A percentile compares a stretch with the other conserved stretches of the same genome.
These are phyloP conservation scores for Leishmania guyanensis DNA, from an alignment of 208 protist species.

Conservation along the genomic window DNA sequence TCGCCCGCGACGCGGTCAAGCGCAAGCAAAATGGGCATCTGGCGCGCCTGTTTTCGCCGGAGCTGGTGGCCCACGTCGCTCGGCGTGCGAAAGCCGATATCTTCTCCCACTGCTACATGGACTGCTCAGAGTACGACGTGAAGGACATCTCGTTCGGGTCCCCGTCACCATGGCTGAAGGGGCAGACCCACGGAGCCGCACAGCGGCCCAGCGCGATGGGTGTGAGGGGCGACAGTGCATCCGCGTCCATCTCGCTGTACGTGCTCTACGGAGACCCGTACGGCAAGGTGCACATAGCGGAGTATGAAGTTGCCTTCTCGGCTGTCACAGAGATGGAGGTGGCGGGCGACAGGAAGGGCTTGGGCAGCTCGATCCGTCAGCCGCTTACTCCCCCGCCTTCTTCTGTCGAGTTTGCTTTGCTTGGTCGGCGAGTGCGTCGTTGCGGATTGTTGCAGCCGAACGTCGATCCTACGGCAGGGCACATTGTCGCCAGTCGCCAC, in stretches of 20 bases:
- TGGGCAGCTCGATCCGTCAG: neutral
- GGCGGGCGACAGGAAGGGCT: neutral
- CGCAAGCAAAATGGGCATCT: conserved; percentile 24
- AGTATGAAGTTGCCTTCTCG: conserved; percentile 35
- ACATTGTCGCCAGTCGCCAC: conserved; percentile 41
- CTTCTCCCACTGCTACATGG: conserved; percentile 47
- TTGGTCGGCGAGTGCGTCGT: conserved; percentile 12
- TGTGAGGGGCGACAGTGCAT: neutral
- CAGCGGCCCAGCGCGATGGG: conserved; percentile 5
- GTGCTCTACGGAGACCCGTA: conserved; percentile 72
- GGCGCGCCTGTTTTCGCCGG: conserved; percentile 25
- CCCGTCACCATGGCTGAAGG: neutral
- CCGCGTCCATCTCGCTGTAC: conserved; percentile 32
- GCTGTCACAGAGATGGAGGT: neutral
- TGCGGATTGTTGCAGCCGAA: conserved; percentile 48
- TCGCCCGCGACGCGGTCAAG: conserved; percentile 29
- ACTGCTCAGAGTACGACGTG: conserved; percentile 73
- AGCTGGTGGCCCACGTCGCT: conserved; percentile 14
- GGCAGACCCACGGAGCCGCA: neutral
- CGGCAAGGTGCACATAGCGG: conserved; percentile 66
- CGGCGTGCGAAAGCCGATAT: conserved; percentile 10
- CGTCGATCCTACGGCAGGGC: conserved; percentile 58
- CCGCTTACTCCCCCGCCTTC: neutral
- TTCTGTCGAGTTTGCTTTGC: neutral
- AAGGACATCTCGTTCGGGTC: conserved; percentile 58